These are phyloP conservation scores for Dissophora globulifera DNA, from an alignment of 192 early-diverging fungal species.

Conservation along the genomic window DNA sequence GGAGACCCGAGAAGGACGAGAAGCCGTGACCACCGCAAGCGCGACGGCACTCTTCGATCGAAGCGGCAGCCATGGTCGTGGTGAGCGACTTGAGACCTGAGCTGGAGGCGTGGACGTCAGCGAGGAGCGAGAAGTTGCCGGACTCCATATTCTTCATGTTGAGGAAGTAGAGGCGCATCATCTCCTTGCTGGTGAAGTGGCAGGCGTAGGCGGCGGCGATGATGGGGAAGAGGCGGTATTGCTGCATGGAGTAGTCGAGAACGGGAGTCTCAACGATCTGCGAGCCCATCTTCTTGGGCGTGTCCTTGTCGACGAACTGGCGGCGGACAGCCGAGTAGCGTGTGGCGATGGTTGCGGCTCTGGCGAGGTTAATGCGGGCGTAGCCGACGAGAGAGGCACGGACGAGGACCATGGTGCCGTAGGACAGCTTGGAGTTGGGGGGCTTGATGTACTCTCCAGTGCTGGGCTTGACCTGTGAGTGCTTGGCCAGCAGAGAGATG, in stretches of 20 bases:
- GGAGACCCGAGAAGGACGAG: constrained; percentile 77
- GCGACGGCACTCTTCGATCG: constrained; percentile 79
- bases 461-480: constrained; percentile 71
- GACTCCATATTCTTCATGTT: constrained; percentile 64
- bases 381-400: constrained; percentile 80
- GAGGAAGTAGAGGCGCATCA: constrained; percentile 68
- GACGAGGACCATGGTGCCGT: constrained; percentile 88
- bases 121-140: constrained; percentile 73
- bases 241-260: constrained; percentile 83
- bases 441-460: constrained; percentile 79
- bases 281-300: constrained; percentile 58
- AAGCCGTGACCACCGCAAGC: constrained; percentile 85
- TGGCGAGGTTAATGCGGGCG: constrained; percentile 67
- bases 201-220: constrained; percentile 80
- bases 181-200: constrained; percentile 75
- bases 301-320: constrained; percentile 73
- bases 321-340: constrained; percentile 79
- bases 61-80: constrained; percentile 72
- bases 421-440: constrained; percentile 81
- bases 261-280: constrained; percentile 73
- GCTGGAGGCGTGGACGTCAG: constrained; percentile 79
- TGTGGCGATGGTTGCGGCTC: constrained; percentile 75
- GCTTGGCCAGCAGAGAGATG: constrained; percentile 79
- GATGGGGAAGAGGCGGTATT: constrained; percentile 76
- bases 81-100: constrained; percentile 80